Conservation (phyloP, 352 stramenopile genomes). For the Phytopythium oedochilum region DNA sequence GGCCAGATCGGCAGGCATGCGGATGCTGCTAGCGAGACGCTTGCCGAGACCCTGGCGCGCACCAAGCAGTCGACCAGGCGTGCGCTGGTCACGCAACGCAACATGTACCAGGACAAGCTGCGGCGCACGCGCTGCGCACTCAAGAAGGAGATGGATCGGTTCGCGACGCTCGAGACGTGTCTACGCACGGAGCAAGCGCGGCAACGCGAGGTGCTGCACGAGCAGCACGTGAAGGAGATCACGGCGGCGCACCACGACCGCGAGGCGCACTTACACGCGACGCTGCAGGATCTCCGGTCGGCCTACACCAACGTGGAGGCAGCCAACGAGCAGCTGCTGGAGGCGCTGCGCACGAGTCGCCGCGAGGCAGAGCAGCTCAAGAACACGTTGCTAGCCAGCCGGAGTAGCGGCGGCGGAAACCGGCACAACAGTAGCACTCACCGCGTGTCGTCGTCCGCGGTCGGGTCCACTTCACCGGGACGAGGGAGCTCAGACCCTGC, state of each 20-base stretch:
- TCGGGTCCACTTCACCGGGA: slow-evolving; percentile 1
- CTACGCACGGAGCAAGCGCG: slow-evolving; percentile 50
- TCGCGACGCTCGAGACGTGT: slow-evolving; percentile 56
- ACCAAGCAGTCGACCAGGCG: slow-evolving; percentile 25
- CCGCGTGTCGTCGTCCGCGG: slow-evolving; percentile 8
- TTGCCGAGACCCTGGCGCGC: slow-evolving; percentile 33
- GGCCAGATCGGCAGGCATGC: slow-evolving; percentile 24
- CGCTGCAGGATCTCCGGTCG: slow-evolving; percentile 42
- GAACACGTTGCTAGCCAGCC: slow-evolving; percentile 28
- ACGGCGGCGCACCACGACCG: slow-evolving; percentile 31
- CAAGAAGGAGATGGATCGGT: slow-evolving; percentile 62
- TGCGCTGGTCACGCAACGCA: slow-evolving; percentile 30
- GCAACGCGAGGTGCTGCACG: slow-evolving; percentile 44
- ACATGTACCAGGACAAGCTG: slow-evolving; percentile 50
- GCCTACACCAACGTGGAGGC: slow-evolving; percentile 45
- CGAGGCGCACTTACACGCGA: slow-evolving; percentile 37
- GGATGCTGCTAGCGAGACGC: slow-evolving; percentile 21
- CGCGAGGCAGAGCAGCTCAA: slow-evolving; percentile 46
- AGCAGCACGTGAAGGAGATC: slow-evolving; percentile 37
- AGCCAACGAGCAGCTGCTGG: slow-evolving; percentile 47
- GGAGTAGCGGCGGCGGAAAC: background rate
- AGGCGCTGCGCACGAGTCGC: slow-evolving; percentile 31
- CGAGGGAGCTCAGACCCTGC: background rate
- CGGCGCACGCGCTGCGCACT: slow-evolving; percentile 39
- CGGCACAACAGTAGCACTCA: background rate